These are phyloP conservation scores for Fusarium sp. DNA, from an alignment of 2,329 filamentous ascomycete genomes.

Conservation along the genomic window DNA sequence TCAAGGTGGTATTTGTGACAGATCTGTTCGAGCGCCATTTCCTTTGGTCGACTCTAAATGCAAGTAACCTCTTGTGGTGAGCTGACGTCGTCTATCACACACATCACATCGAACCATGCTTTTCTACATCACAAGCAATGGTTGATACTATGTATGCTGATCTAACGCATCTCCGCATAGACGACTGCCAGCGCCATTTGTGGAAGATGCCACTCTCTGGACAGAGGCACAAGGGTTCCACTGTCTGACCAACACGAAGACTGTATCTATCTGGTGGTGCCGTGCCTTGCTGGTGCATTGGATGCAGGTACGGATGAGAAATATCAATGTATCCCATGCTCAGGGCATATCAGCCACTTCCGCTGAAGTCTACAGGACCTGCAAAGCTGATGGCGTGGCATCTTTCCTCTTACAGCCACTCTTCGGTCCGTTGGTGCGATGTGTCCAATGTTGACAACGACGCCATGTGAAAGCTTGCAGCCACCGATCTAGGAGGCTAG, in stretches of 20 bases:
- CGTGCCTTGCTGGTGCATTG: conserved; percentile 7
- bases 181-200: too few species aligned
- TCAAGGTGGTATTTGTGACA: neutral
- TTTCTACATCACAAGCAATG: neutral
- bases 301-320: conserved; percentile 11
- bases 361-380: conserved; percentile 10
- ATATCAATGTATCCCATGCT: neutral
- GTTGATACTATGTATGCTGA: neutral
- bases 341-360: conserved; percentile 17
- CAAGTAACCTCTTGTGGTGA: conserved; percentile 4
- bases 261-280: conserved; percentile 1
- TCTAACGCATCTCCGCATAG: conserved; percentile 4
- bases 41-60: neutral
- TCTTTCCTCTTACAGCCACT: conserved; percentile 17
- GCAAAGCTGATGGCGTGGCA: conserved; percentile 19
- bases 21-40: conserved; percentile 20
- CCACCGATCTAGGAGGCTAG: neutral
- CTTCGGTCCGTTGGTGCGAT: conserved; percentile 15
- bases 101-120: conserved; percentile 21
- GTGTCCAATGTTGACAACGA: neutral
- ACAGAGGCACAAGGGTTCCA: neutral
- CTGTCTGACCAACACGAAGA: neutral
- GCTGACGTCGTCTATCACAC: conserved; percentile 20
- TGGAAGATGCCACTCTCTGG: neutral
- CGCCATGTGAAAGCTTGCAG: conserved; percentile 3